Base-by-base conservation (phyloP, 2,329 filamentous ascomycete genomes). In the Penicillium frequentans region DNA sequence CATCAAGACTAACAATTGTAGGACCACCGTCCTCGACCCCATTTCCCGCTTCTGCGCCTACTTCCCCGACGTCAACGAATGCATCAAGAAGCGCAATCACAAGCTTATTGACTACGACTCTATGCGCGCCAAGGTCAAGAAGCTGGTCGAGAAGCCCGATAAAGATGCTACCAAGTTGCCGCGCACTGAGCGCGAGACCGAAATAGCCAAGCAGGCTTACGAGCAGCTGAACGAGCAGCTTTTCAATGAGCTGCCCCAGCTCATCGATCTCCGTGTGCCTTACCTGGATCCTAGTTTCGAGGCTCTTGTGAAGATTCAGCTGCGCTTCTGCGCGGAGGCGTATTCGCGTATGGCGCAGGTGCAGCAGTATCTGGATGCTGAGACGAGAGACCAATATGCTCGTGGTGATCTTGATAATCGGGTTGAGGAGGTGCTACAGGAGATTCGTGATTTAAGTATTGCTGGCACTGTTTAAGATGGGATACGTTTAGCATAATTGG, bases 281-380 rank as follows among this genome's bases (percentile, higher is more conserved):
- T 99, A 99, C 73, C 86, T 99, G 56, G 95, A 99, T 70, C 96
- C 96, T 0, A 93, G 88, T 60, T 99, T 99, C 72, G 95, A 99
- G 78, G 95, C 96, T 0, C 86, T 99, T 52, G 95, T 99, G 74
- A 99, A 99, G 82, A 99, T 99, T 65, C 95, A 99, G 79, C 77
- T 99, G 69, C 85, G 95, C 37, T 99, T 99, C 81, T 99, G 96
- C 70, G 95, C 96, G 8, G 95, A 99, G 79, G 95, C 95, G 1
- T 99, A 99, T 77, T 93, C 88, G 60, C 84, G 95, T 48, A 99
- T 99, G 95, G 95, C 96, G 26, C 96, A 99, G 80, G 96, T 99
- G 56, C 95, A 99, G 79, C 95, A 99, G 79, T 98, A 97, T 74
- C 83, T 99, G 31, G 95, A 98, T 73, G 90, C 93, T 29, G 92